Evolutionary conservation across 2,329 filamentous ascomycete species (phyloP).

Genomic region (Zasmidium cellare): DNA sequence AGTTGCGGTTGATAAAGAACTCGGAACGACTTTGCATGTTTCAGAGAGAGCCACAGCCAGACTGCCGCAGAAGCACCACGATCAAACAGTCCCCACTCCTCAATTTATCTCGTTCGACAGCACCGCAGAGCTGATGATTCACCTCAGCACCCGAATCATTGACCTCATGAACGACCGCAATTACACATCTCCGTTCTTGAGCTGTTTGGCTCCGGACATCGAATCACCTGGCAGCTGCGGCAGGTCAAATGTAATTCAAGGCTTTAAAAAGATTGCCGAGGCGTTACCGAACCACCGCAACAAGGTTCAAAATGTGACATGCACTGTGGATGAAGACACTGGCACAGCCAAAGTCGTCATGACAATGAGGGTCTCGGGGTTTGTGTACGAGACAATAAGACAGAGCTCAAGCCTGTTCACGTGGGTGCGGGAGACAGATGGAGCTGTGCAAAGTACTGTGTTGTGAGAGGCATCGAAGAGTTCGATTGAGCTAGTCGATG

Average conservation of each 20-base stretch:
- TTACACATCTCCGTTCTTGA: conserved; percentile 1
- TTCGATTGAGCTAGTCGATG: neutral
- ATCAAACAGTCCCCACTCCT: neutral
- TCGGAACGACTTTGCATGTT: neutral
- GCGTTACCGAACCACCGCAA: neutral
- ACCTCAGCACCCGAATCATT: conserved; percentile 1
- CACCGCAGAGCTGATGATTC: conserved; percentile 3
- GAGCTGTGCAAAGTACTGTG: neutral
- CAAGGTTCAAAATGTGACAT: neutral
- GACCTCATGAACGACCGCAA: conserved; percentile 2
- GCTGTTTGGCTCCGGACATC: neutral
- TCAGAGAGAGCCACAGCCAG: neutral
- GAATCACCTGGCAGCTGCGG: neutral
- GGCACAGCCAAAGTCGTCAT: neutral
- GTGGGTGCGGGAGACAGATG: neutral
- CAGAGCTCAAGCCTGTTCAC: neutral
- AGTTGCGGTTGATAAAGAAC: neutral
- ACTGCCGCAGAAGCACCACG: neutral
- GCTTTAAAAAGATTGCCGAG: neutral
- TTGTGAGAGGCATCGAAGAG: neutral
- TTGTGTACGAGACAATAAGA: neutral
- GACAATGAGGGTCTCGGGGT: neutral
- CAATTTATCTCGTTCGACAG: conserved; percentile 1
- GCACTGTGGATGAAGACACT: neutral
- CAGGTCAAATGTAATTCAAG: neutral